phyloP scores from a whole-genome alignment of 371 early-diverging fungal genomes.

The Funneliformis caledonium region DNA sequence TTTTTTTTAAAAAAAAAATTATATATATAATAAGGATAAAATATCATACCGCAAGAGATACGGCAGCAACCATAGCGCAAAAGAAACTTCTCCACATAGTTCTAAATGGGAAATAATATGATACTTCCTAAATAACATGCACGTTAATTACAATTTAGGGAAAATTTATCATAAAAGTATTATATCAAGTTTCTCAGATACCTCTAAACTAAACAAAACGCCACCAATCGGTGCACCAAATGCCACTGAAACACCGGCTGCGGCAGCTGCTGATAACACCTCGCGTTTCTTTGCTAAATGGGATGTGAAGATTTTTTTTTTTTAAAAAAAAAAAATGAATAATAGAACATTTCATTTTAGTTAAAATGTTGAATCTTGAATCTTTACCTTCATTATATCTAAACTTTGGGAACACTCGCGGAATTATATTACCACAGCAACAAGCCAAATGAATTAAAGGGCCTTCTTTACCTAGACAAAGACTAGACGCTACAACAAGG shows the following conservation, averaged over 20 bases:
- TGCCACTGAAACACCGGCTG: slow-evolving; percentile 83
- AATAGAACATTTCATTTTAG: background rate
- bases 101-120: slow-evolving; percentile 83
- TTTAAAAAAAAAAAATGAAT: background rate
- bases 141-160: background rate
- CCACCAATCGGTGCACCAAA: slow-evolving; percentile 93
- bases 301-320: slow-evolving; percentile 37
- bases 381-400: slow-evolving; percentile 63
- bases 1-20: too few relatives aligned
- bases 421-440: slow-evolving; percentile 79
- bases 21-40: background rate
- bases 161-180: slow-evolving; percentile 1
- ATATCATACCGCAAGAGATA: slow-evolving; percentile 64
- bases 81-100: slow-evolving; percentile 86
- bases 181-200: slow-evolving; percentile 15
- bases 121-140: slow-evolving; percentile 61
- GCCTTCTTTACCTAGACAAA: slow-evolving; percentile 83
- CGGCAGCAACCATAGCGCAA: slow-evolving; percentile 79
- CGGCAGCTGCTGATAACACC: slow-evolving; percentile 79
- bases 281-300: slow-evolving; percentile 72
- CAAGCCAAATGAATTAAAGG: slow-evolving; percentile 82
- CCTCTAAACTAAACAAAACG: slow-evolving; percentile 81
- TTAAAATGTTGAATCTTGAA: background rate
- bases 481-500: slow-evolving; percentile 70
- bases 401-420: slow-evolving; percentile 75